These are phyloP conservation scores for Diplocarpon rosae DNA, from an alignment of 2,329 filamentous ascomycete genomes.

Conservation along the genomic window DNA sequence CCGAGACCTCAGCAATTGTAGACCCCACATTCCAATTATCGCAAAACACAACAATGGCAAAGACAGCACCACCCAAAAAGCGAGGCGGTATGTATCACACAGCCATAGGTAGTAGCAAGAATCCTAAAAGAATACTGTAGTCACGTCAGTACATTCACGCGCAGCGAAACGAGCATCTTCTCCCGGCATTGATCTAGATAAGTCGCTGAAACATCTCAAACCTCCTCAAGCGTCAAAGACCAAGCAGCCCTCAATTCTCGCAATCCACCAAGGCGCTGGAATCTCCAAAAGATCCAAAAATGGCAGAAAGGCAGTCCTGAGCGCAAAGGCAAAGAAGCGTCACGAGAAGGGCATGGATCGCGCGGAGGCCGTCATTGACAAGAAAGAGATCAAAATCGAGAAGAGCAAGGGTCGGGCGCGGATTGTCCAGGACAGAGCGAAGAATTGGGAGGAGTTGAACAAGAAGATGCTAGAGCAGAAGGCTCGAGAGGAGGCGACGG, in stretches of 20 bases:
- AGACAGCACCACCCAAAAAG: constrained; percentile 27
- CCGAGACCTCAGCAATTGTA: too few species aligned
- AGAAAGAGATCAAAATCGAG: constrained; percentile 44
- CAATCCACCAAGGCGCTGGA: constrained; percentile 55
- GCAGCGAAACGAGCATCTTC: constrained; percentile 63
- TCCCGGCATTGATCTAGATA: constrained; percentile 59
- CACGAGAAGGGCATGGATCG: constrained; percentile 47
- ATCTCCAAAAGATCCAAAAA: constrained; percentile 56
- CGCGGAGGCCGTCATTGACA: constrained; percentile 48
- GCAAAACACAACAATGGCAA: constrained; percentile 21
- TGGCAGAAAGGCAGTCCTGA: constrained; percentile 42
- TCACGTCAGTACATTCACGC: constrained; percentile 58
- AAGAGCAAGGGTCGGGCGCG: constrained; percentile 41
- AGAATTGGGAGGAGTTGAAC: constrained; percentile 50
- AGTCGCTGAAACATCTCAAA: constrained; percentile 52
- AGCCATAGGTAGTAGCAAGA: neutral
- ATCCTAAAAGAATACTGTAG: constrained; percentile 11
- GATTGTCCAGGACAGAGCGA: constrained; percentile 37
- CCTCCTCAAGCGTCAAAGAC: constrained; percentile 38
- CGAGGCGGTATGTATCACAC: constrained; percentile 18
- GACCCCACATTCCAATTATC: constrained; percentile 6
- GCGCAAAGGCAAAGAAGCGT: constrained; percentile 42
- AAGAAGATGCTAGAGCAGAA: constrained; percentile 27
- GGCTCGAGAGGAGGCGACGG: constrained; percentile 17
- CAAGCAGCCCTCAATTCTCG: constrained; percentile 54